Conservation (phyloP, 768 basidiomycete genomes). For the Pleurotus ostreatus region DNA sequence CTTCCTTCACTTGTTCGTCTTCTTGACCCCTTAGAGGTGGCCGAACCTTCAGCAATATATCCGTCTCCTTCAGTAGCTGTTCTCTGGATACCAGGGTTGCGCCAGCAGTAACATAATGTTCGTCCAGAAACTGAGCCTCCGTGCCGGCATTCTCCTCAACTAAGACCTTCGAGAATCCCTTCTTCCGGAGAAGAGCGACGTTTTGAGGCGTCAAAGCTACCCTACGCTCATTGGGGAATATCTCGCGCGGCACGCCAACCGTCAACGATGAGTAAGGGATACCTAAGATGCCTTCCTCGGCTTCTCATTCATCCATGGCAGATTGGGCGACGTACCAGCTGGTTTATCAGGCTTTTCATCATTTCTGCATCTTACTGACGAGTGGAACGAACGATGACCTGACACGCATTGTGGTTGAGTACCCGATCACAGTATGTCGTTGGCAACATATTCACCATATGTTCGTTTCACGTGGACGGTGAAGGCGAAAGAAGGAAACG, state of each 20-base stretch:
- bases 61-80: conserved; percentile 62
- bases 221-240: conserved; percentile 73
- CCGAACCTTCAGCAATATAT: conserved; percentile 85
- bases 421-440: neutral
- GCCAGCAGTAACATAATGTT: conserved; percentile 74
- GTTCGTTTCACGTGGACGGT: neutral
- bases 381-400: conserved; percentile 4
- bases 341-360: neutral
- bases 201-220: conserved; percentile 83
- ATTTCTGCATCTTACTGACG: neutral
- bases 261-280: conserved; percentile 68
- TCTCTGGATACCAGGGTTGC: conserved; percentile 73
- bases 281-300: conserved; percentile 21
- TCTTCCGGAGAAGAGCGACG: conserved; percentile 69
- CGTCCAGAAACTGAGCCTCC: conserved; percentile 76
- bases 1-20: conserved; percentile 57
- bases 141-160: conserved; percentile 70
- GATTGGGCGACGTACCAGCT: neutral
- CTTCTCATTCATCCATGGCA: neutral
- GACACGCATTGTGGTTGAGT: neutral
- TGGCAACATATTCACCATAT: neutral
- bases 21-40: conserved; percentile 68
- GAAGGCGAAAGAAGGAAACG: neutral
- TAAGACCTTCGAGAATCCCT: conserved; percentile 72
- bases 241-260: conserved; percentile 75